A percentile compares a stretch with the other conserved stretches of the same genome.
Conservation (phyloP, 2,329 filamentous ascomycete species). For the Venturia effusa region DNA sequence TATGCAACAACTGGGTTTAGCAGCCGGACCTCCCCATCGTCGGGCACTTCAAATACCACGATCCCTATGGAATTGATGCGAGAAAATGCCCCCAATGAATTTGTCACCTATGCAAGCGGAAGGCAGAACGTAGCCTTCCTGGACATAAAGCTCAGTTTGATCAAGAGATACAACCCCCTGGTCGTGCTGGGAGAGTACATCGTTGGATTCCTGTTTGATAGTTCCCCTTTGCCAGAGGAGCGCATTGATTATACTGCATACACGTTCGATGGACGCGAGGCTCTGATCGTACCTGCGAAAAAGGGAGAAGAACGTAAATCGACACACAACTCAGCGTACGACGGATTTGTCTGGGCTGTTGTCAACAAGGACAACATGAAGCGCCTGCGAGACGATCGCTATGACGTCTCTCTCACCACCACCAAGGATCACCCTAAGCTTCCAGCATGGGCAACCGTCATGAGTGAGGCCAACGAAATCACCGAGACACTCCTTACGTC, state of each 20-base stretch:
- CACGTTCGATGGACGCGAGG: conserved; percentile 87
- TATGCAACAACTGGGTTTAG: conserved; percentile 81
- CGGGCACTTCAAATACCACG: conserved; percentile 35
- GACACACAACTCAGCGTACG: conserved; percentile 53
- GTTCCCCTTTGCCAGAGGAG: conserved; percentile 58
- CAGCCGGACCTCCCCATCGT: conserved; percentile 37
- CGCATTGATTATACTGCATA: conserved; percentile 67
- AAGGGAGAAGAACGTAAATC: conserved; percentile 51
- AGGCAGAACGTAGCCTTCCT: conserved; percentile 87
- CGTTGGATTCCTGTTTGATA: conserved; percentile 71
- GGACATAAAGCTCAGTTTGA: conserved; percentile 70
- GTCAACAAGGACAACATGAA: conserved; percentile 96
- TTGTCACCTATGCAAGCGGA: conserved; percentile 76
- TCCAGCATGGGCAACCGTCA: conserved; percentile 79
- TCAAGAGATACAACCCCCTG: conserved; percentile 80
- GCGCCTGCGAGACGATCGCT: conserved; percentile 78
- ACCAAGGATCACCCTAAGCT: conserved; percentile 91
- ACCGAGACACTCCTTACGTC: conserved; percentile 77
- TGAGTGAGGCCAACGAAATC: conserved; percentile 95
- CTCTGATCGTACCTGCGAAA: conserved; percentile 55
- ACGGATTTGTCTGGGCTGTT: conserved; percentile 88
- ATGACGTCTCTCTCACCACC: conserved; percentile 83
- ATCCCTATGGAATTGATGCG: conserved; percentile 55
- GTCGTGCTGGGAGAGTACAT: conserved; percentile 54
- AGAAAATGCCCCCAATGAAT: conserved; percentile 84